Evolutionary conservation across 805 yeast genomes (phyloP).

Genomic region (Sugiyamaella mastotermitis): DNA sequence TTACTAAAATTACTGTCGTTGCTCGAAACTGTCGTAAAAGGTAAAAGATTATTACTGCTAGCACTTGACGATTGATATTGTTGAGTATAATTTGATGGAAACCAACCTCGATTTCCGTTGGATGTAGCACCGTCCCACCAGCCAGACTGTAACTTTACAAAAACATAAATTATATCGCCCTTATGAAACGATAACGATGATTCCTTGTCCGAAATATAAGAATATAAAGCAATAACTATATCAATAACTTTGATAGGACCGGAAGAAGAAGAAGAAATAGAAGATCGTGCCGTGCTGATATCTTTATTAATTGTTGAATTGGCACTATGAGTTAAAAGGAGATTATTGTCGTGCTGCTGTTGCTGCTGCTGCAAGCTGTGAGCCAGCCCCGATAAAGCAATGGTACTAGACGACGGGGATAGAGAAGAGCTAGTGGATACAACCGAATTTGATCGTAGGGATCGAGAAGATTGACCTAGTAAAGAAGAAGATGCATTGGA

Average conservation of each 20-base stretch:
- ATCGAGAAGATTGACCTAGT: too few relatives aligned
- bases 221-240: conserved; percentile 53
- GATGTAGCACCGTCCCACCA: conserved; percentile 83
- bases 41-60: background rate
- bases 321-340: too few relatives aligned
- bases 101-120: conserved; percentile 69
- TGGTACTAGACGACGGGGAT: too few relatives aligned
- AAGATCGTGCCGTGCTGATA: too few relatives aligned
- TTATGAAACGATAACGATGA: conserved; percentile 46
- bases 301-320: too few relatives aligned
- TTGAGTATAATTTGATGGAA: conserved; percentile 61
- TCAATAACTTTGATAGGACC: conserved; percentile 28
- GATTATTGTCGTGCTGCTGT: too few relatives aligned
- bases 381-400: too few relatives aligned
- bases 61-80: conserved; percentile 25
- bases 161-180: conserved; percentile 70
- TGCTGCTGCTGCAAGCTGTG: too few relatives aligned
- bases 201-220: conserved; percentile 44
- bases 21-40: background rate
- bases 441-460: too few relatives aligned
- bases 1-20: background rate
- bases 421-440: too few relatives aligned
- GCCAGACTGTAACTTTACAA: conserved; percentile 55
- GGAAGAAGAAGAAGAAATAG: background rate
- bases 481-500: too few relatives aligned